Evolutionary conservation across 768 basidiomycete species (phyloP), one percentile per base, ranked within the genome.

Genomic region (Serendipita sp.): DNA sequence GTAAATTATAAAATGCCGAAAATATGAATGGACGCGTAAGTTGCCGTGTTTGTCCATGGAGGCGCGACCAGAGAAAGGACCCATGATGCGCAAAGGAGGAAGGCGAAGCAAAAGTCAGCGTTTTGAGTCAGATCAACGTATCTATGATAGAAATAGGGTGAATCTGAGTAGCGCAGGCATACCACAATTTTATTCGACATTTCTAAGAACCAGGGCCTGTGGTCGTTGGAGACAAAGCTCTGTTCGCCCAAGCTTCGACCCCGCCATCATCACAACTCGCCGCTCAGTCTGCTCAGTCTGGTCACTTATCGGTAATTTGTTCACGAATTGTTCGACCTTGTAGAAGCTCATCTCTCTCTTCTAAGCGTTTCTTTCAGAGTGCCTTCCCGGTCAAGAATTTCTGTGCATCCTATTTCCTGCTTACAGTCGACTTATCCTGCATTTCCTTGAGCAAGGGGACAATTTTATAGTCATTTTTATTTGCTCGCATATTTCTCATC

Each of bases 141-240:
- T 24, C 13, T 13, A 30, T 16, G 11, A 54, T 32, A 32, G 15
- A 54, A 54, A 54, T 13, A 54, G 30, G 28, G 16, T 0, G 53
- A 54, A 54, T 13, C 11, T 13, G 13, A 54, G 30, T 11, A 18
- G 45, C 45, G 18, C 13, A 54, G 15, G 32, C 53, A 32, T 32
- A 54, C 53, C 13, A 54, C 53, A 30, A 54, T 54, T 54, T 54
- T 54, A 54, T 54, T 54, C 30, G 53, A 54, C 53, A 54, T 54
- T 54, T 54, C 32, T 28, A 18, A 46, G 45, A 18, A 18, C 18
- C 45, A 46, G 45, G 24, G 24, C 24, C 24, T 24, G 24, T 24
- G 24, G 24, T 24, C 45, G 18, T 13, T 46, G 45, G 45, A 46
- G 45, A 46, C 45, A 13, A 46, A 46, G 13, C 18, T 46, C 45